These are phyloP conservation scores for Mariannaea sp. DNA, from an alignment of 2,329 filamentous ascomycete genomes.

Conservation along the genomic window DNA sequence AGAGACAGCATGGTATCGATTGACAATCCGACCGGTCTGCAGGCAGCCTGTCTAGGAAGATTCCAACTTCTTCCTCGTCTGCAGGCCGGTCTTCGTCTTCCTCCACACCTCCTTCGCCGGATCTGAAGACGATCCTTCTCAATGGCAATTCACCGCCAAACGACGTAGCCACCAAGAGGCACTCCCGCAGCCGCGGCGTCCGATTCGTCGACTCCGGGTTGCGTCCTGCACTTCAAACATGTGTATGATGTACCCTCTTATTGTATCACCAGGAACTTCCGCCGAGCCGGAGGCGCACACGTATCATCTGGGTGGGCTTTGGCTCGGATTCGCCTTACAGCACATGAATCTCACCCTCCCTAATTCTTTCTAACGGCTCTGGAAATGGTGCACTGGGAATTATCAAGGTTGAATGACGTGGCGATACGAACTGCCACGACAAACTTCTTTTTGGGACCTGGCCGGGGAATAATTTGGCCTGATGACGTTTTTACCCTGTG, in stretches of 20 bases:
- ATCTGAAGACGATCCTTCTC: constrained; percentile 52
- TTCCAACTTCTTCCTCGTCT: constrained; percentile 52
- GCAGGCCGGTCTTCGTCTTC: constrained; percentile 65
- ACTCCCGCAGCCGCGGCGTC: constrained; percentile 47
- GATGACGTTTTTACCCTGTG: constrained; percentile 39
- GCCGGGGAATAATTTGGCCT: constrained; percentile 32
- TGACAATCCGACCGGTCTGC: constrained; percentile 81
- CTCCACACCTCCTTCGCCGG: constrained; percentile 46
- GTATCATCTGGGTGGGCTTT: constrained; percentile 32
- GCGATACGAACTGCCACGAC: constrained; percentile 41
- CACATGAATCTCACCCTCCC: constrained; percentile 28
- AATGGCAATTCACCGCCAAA: constrained; percentile 47
- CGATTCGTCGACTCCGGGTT: constrained; percentile 48
- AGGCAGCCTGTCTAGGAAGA: constrained; percentile 53
- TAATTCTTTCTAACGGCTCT: constrained; percentile 27
- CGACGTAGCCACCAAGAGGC: constrained; percentile 43
- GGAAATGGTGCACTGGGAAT: constrained; percentile 39
- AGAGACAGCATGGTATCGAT: constrained; percentile 97
- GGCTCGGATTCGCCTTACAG: constrained; percentile 36
- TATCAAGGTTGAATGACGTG: constrained; percentile 40
- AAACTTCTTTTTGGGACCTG: constrained; percentile 36
- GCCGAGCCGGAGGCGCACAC: constrained; percentile 20
- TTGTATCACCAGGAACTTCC: constrained; percentile 30
- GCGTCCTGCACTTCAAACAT: constrained; percentile 45
- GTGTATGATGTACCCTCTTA: constrained; percentile 43